phyloP scores from a whole-genome alignment of 495 filamentous ascomycete genomes.

The Niebla homalea region DNA sequence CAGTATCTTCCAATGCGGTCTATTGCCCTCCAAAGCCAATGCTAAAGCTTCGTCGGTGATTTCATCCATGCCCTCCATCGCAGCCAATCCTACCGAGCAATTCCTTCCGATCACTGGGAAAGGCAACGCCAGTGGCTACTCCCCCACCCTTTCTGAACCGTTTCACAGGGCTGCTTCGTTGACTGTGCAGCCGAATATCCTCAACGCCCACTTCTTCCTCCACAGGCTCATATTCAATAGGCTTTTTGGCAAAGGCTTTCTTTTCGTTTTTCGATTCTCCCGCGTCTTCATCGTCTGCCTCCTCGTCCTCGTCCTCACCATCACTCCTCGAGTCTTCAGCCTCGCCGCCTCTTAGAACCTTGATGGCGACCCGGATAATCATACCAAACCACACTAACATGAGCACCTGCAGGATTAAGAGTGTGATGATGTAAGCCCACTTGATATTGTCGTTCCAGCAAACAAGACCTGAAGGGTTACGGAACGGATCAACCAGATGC shows the following conservation, averaged over 20 bases:
- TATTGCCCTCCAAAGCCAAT: too few relatives aligned
- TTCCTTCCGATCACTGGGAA: slow-evolving; percentile 12
- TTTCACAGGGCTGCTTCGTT: slow-evolving; percentile 26
- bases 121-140: slow-evolving; percentile 6
- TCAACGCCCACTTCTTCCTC: slow-evolving; percentile 59
- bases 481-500: slow-evolving; percentile 59
- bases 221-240: slow-evolving; percentile 27
- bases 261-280: slow-evolving; percentile 9
- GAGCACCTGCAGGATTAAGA: slow-evolving; percentile 66
- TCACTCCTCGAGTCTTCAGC: slow-evolving; percentile 84
- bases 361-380: slow-evolving; percentile 67
- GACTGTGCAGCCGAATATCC: slow-evolving; percentile 37
- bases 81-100: slow-evolving; percentile 11
- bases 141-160: slow-evolving; percentile 7
- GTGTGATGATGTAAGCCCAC: slow-evolving; percentile 58
- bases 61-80: slow-evolving; percentile 6
- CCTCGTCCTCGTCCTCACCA: slow-evolving; percentile 59
- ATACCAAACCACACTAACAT: slow-evolving; percentile 82
- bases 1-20: too few relatives aligned
- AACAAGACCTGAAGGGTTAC: slow-evolving; percentile 50
- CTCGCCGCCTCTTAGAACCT: slow-evolving; percentile 57
- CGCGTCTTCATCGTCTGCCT: slow-evolving; percentile 36
- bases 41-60: too few relatives aligned
- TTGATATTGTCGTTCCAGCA: slow-evolving; percentile 65
- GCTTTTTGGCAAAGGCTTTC: neutral